Conservation (phyloP, 2,329 filamentous ascomycete genomes). For the Fusarium avenaceum region DNA sequence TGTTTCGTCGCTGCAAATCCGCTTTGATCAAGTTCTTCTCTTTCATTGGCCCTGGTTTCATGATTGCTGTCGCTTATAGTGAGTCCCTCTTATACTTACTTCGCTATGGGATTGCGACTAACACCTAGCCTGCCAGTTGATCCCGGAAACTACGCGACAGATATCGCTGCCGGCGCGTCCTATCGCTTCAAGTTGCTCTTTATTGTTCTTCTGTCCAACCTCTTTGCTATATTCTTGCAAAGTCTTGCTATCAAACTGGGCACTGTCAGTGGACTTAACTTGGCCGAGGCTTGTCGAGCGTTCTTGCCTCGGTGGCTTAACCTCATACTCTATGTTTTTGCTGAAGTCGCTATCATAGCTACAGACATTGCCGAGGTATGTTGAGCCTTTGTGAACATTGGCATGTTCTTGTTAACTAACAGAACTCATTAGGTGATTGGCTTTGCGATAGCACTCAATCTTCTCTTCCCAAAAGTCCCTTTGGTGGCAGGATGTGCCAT, state of each 20-base stretch:
- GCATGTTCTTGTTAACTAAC: background rate
- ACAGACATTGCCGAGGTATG: constrained; percentile 75
- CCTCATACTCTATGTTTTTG: constrained; percentile 70
- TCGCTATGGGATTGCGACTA: background rate
- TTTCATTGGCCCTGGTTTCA: constrained; percentile 15
- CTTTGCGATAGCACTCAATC: constrained; percentile 77
- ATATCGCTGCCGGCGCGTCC: constrained; percentile 8
- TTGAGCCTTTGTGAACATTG: background rate
- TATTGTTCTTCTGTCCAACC: constrained; percentile 51
- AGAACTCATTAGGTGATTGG: constrained; percentile 68
- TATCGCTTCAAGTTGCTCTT: constrained; percentile 20
- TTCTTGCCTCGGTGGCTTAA: constrained; percentile 77
- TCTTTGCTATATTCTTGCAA: constrained; percentile 79
- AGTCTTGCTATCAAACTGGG: constrained; percentile 77
- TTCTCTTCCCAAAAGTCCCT: constrained; percentile 73
- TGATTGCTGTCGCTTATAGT: constrained; percentile 19
- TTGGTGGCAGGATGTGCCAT: constrained; percentile 77
- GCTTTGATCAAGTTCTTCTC: background rate
- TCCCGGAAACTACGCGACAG: constrained; percentile 19
- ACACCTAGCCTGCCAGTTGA: background rate
- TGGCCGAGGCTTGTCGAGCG: constrained; percentile 74
- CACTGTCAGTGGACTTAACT: constrained; percentile 75
- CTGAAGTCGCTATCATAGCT: constrained; percentile 77
- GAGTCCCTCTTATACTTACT: background rate
- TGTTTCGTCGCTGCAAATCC: background rate